These are phyloP conservation scores for Rasamsonia emersonii DNA, from an alignment of 2,329 filamentous ascomycete genomes.

Conservation along the genomic window DNA sequence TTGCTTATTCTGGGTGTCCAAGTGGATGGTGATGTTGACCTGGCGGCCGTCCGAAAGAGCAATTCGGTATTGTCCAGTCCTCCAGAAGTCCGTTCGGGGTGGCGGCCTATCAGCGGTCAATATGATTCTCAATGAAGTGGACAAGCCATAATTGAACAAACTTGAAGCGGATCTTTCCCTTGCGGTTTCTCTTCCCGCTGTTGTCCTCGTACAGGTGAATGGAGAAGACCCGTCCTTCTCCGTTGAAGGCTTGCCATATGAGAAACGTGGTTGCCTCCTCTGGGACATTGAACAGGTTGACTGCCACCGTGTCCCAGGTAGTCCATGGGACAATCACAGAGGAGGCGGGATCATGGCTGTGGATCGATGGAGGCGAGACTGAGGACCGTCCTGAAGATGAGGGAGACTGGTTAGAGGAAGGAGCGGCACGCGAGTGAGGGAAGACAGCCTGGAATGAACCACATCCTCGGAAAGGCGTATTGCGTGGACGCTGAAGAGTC, in stretches of 20 bases:
- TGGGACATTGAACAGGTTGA: conserved; percentile 30
- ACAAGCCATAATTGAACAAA: conserved; percentile 9
- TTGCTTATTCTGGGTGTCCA: conserved; percentile 16
- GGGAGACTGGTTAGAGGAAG: too few species aligned
- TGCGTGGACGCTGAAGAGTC: too few species aligned
- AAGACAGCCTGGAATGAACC: not conserved
- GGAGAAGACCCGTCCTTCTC: conserved; percentile 45
- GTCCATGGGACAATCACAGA: too few species aligned
- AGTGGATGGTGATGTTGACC: conserved; percentile 13
- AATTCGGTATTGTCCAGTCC: conserved; percentile 16
- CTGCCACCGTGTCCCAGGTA: conserved; percentile 28
- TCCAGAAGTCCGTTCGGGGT: conserved; percentile 46
- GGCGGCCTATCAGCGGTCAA: conserved; percentile 36
- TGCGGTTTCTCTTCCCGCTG: conserved; percentile 30
- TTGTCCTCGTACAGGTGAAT: conserved; percentile 48
- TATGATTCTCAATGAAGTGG: not conserved
- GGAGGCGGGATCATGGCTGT: conserved; percentile 4
- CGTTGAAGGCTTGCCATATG: conserved; percentile 46
- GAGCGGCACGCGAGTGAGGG: too few species aligned
- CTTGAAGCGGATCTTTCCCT: conserved; percentile 48
- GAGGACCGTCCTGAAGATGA: too few species aligned
- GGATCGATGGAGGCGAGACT: not conserved
- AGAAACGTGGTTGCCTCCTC: conserved; percentile 24
- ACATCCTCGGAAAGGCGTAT: too few species aligned
- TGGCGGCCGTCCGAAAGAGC: conserved; percentile 18